Conservation (phyloP, 176 grass and related monocot genomes). For the Poa pratensis region DNA sequence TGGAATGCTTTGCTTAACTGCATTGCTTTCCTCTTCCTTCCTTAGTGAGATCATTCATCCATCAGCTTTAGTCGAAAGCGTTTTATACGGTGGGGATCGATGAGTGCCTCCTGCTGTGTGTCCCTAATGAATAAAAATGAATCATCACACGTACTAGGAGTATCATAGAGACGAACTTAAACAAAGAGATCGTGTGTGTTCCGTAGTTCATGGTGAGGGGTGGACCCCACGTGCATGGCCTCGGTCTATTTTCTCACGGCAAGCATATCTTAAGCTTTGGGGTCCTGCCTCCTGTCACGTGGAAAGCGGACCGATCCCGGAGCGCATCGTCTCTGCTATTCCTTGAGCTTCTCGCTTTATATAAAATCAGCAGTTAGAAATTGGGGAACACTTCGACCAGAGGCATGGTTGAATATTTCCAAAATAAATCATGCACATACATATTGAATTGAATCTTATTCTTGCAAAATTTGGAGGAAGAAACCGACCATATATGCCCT, state of each 20-base stretch:
- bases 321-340: not conserved
- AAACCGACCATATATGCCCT: too few relatives aligned
- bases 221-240: slow-evolving; percentile 31
- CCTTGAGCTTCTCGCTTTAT: too few relatives aligned
- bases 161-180: not conserved
- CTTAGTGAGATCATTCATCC: slow-evolving; percentile 31
- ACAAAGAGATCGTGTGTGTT: not conserved
- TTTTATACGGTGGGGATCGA: slow-evolving; percentile 8
- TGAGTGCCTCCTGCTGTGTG: slow-evolving; percentile 8
- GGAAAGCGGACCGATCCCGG: slow-evolving; percentile 51
- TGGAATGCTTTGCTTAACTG: not conserved
- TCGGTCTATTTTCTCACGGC: slow-evolving; percentile 51
- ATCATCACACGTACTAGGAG: not conserved
- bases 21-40: not conserved
- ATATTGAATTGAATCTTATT: too few relatives aligned
- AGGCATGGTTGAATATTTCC: too few relatives aligned
- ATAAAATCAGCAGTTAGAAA: too few relatives aligned
- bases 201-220: not conserved
- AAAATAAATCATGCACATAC: too few relatives aligned
- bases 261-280: slow-evolving; percentile 59
- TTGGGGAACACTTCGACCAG: too few relatives aligned
- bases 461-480: too few relatives aligned
- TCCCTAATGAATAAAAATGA: not conserved
- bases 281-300: slow-evolving; percentile 46
- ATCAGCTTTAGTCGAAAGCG: slow-evolving; percentile 55